Evolutionary conservation across 345 rosid species (phyloP).

Genomic region (Euphorbia tirucalli): DNA sequence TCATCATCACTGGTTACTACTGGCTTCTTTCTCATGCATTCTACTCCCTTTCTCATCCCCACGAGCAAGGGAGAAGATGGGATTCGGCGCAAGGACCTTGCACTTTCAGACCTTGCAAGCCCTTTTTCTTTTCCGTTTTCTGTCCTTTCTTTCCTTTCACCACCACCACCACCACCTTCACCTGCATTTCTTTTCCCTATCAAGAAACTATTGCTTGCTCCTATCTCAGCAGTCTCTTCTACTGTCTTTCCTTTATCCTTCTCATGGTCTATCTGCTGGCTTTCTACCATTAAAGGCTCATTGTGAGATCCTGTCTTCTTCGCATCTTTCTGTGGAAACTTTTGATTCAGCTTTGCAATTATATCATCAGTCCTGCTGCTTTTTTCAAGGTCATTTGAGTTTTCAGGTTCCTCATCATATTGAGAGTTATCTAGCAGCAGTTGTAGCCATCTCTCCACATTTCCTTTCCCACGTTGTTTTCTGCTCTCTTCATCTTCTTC

Average conservation of each 20-base stretch:
- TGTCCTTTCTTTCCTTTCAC: conserved; percentile 37
- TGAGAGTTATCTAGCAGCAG: conserved; percentile 58
- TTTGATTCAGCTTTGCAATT: conserved; percentile 47
- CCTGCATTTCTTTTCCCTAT: not conserved
- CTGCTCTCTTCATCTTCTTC: conserved; percentile 67
- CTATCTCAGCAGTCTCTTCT: conserved; percentile 24
- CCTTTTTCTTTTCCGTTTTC: conserved; percentile 49
- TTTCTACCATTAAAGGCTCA: conserved; percentile 4
- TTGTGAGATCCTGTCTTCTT: conserved; percentile 8
- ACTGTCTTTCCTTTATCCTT: conserved; percentile 17
- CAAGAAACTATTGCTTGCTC: conserved; percentile 9
- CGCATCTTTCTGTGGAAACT: conserved; percentile 49
- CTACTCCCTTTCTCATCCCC: conserved; percentile 78
- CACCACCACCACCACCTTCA: too few species aligned
- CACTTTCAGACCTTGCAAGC: conserved; percentile 70
- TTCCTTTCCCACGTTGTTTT: conserved; percentile 79
- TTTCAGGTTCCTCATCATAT: conserved; percentile 40
- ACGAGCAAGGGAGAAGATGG: conserved; percentile 87
- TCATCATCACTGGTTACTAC: conserved; percentile 57
- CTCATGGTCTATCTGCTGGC: conserved; percentile 14
- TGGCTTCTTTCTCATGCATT: conserved; percentile 80
- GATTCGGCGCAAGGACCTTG: conserved; percentile 68
- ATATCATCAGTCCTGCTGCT: conserved; percentile 48
- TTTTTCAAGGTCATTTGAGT: conserved; percentile 23
- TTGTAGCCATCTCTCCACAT: conserved; percentile 91